Evolutionary conservation across 2,329 filamentous ascomycete species (phyloP), one percentile per base, ranked within the genome.

Genomic region (Helotiales sp.): DNA sequence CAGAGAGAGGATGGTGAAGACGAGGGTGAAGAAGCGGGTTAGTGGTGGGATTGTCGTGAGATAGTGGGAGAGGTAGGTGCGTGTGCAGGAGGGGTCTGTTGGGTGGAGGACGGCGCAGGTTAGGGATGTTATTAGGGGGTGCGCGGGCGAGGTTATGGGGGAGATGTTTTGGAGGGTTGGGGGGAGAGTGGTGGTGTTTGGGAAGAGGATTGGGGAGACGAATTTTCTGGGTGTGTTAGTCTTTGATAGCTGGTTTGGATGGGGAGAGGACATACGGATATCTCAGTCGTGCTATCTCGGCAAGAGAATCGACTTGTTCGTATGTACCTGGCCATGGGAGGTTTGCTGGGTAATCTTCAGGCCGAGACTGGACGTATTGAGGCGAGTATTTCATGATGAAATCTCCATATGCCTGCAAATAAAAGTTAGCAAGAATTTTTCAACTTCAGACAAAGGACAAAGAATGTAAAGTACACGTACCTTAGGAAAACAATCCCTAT

Each of bases 71-170:
- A 97, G 82, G 77, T 94, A 96, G 2, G 93, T 96, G 32, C 92
- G 91, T 43, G 91, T 86, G 79, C 95, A 99, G 20, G 92, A 97
- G 0, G 95, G 94, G 74, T 97, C 92, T 20, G 87, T 84, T 0
- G 95, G 94, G 77, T 99, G 95, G 2, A 98, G 87, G 1, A 95
- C 86, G 0, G 95, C 95, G 80, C 96, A 99, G 50, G 93, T 95
- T 22, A 97, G 87, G 28, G 89, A 91, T 10, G 87, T 89, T 77
- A 97, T 95, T 49, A 93, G 88, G 1, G 95, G 95, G 76, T 98
- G 95, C 0, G 95, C 95, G 30, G 91, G 87, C 1, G 91, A 89
- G 1, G 93, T 93, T 63, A 98, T 87, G 0, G 93, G 92, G 0
- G 90, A 85, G 65, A 97, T 89, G 13, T 86, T 81, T 24, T 84